Evolutionary conservation across 176 grass and related monocot species (phyloP), one percentile per base, ranked within the genome.

Genomic region (Phoenix roebelenii): DNA sequence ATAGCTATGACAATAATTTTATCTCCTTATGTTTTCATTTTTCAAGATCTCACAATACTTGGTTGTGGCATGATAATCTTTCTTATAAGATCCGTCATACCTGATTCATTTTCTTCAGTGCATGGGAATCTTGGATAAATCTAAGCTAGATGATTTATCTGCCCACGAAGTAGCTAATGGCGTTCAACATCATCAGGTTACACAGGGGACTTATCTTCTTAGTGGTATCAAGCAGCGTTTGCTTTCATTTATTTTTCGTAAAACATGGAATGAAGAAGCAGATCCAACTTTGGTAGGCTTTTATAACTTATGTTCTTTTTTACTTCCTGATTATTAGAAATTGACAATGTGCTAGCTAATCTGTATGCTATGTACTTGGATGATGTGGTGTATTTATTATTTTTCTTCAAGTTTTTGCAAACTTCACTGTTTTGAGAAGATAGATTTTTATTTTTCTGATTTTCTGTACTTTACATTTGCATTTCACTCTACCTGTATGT

Each of bases 211-310:
- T 77, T 80, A 80, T 55, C 87, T 87, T 73, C 80, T 90, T 86
- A 75, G 77, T 82, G 86, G 83, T 68, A 84, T 96, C 76, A 96
- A 96, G 83, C 91, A 90, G 58, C 78, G 92, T 12, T 51, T 96
- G 64, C 76, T 96, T 52, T 96, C 92, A 19, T 90, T 80, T 74
- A 90, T 96, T 86, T 96, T 90, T 77, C 69, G 75, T 54, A 85
- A 85, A 82, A 79, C 81, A 55, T 87, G 87, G 83, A 96, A 79
- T 60, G 92, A 96, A 49, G 86, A 85, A 85, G 57, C 75, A 62
- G 92, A 90, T 77, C 83, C 78, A 69, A 63, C 66, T 49, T 58
- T 73, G 86, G 92, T 96, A 82, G 68, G 79, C 49, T 80, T 50
- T 63, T 35, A 65, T 78, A 23, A 15, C 25, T 60, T 56, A 2